Base-by-base conservation (phyloP, 2,329 filamentous ascomycete species). In the Onygenales sp. region DNA sequence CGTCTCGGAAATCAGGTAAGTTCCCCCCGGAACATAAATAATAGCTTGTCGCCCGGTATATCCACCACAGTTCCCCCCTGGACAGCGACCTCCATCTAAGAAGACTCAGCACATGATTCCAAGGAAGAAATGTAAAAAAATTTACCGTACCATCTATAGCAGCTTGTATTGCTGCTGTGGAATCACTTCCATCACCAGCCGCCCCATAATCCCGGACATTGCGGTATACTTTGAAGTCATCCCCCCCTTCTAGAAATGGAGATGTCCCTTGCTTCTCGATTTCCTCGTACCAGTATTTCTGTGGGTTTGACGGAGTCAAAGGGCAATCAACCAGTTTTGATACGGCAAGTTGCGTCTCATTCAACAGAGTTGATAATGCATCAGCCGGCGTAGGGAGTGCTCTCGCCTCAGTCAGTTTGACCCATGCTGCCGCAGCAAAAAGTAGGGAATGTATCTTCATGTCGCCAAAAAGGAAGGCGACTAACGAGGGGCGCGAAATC, bases 171-270 rank as follows among this genome's bases (percentile, higher is more conserved):
- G n/a, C 32, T 32, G 14, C 36, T 2, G 36, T 39, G 13, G 36
- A 11, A 51, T 33, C 9, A 53, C 53, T 78, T 80, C 66, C 36
- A 39, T 81, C 81, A 70, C 86, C 86, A 58, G 74, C 79, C 47
- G 87, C 87, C 44, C 87, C 87, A 63, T 80, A 91, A 62, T 89
- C 85, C 70, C 80, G 82, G 47, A 91, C 86, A 61, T 89, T 89
- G 62, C 87, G 84, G 72, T 82, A 90, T 58, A 91, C 75, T 67
- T 87, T 78, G 77, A 89, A 93, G 64, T 71, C 70, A 4, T 59
- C 49, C 32, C 58, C 55, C 36, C 74, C 71, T 33, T 66, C 66
- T 57, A 80, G 76, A 64, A 84, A 94, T 32, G 86, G 80, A 43
- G 84, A 78, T 1, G 72, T 70, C 53, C 88, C 89, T 61, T 89